phyloP scores from a whole-genome alignment of 2,329 filamentous ascomycete species.

The Trichoderma sp. region DNA sequence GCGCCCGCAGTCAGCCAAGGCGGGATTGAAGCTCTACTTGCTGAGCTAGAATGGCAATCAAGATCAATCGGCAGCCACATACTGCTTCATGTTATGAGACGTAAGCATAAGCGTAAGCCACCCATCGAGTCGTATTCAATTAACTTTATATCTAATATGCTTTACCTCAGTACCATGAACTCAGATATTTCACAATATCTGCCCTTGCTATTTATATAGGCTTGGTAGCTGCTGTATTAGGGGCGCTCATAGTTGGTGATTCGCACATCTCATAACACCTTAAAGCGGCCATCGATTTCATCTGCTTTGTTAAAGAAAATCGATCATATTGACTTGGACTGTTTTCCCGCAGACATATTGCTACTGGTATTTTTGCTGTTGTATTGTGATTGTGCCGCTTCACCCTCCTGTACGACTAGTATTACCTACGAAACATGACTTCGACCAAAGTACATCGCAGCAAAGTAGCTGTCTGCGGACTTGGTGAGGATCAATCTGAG shows the following conservation, averaged over 20 bases:
- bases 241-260: no score
- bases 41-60: neutral
- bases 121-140: neutral
- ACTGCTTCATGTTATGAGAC: neutral
- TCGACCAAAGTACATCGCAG: neutral
- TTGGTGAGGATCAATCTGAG: neutral
- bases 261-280: neutral
- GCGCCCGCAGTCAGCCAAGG: neutral
- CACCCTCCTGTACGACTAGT: neutral
- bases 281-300: neutral
- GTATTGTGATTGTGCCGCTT: neutral
- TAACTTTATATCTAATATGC: neutral
- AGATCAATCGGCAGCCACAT: neutral
- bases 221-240: neutral
- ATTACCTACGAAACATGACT: neutral
- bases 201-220: neutral
- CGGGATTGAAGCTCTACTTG: neutral
- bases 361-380: neutral
- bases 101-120: neutral
- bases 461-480: constrained; percentile 3
- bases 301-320: neutral
- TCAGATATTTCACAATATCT: neutral
- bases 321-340: accelerated
- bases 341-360: neutral
- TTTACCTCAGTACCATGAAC: neutral